Base-by-base conservation (phyloP, 768 basidiomycete genomes). In the Termitomyces sp. region DNA sequence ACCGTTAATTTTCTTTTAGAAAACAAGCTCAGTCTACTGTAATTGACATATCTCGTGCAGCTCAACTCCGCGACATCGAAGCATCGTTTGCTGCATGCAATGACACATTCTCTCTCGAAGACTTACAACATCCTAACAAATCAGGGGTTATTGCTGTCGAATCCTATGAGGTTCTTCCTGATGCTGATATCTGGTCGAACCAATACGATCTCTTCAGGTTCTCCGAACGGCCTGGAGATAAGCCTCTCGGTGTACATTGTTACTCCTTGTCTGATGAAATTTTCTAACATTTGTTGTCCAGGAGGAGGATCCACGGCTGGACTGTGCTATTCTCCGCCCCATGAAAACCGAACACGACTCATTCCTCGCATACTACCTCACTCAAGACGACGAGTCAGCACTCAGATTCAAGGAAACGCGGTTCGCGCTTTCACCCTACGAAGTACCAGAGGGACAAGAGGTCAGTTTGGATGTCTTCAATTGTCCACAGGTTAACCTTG, bases 261-360 rank as follows among this genome's bases (percentile, higher is more conserved):
- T 40, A 16, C 35, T 47, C 50, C 63, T 29, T 29, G 38, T 53
- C 23, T 4, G 54, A 34, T 29, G 12, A 25, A 4, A 48, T 25
- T 21, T 40, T 43, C 37, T 52, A 29, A 55, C 31, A 31, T 37
- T 12, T 12, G 23, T 45, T 46, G 37, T 44, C 11, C 54, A 91
- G 89, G 77, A 80, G 54, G 85, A 89, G 25, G 92, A 94, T 66
- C 88, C 89, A 40, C 82, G 92, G 27, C 65, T 93, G 56, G 90
- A 93, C 66, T 92, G 91, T 66, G 92, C 91, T 19, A 88, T 93
- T 58, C 73, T 94, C 53, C 83, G 92, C 27, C 91, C 92, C 1
- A 91, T 92, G 89, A 89, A 90, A 67, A 86, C 89, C 3, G 92
- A 93, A 47, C 88, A 91, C 23, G 91, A 93, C 65, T 89, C 91